phyloP scores from a whole-genome alignment of 768 basidiomycete genomes.

The Chalciporus sphaerocephalus region DNA sequence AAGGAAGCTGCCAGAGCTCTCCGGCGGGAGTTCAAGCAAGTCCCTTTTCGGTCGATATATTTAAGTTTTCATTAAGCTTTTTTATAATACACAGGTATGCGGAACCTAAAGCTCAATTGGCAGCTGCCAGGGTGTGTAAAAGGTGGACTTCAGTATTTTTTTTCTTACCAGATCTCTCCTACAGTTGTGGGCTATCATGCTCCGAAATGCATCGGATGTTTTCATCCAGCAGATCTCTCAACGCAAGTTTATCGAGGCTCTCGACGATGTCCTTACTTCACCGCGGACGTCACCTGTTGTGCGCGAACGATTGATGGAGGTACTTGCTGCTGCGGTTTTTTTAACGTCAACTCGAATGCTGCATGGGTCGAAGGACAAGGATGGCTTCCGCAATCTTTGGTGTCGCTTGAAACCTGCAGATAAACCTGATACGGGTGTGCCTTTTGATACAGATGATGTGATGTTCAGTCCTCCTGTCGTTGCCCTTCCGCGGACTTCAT shows the following conservation, averaged over 20 bases:
- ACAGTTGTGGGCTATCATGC: conserved; percentile 87
- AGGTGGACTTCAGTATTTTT: not conserved
- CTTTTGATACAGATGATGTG: conserved; percentile 72
- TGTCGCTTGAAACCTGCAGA: conserved; percentile 71
- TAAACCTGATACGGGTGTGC: conserved; percentile 81
- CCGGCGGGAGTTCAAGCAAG: conserved; percentile 80
- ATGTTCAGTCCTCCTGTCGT: conserved; percentile 70
- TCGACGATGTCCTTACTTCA: conserved; percentile 68
- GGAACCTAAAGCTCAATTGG: conserved; percentile 69
- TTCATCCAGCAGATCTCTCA: conserved; percentile 68
- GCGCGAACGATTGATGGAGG: conserved; percentile 72
- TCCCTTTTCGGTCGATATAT: conserved; percentile 4
- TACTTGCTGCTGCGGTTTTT: conserved; percentile 78
- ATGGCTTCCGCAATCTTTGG: conserved; percentile 72
- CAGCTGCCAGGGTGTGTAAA: conserved; percentile 63
- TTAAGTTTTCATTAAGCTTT: conserved; percentile 2
- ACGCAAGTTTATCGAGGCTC: conserved; percentile 73
- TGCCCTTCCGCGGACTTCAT: conserved; percentile 27
- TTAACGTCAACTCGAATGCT: conserved; percentile 26
- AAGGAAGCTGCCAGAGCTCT: conserved; percentile 84
- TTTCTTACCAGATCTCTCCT: conserved; percentile 1
- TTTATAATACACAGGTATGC: conserved; percentile 49
- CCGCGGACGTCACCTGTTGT: conserved; percentile 73
- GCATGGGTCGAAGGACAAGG: conserved; percentile 33
- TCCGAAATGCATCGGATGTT: conserved; percentile 69